Base-by-base conservation (phyloP, 2,329 filamentous ascomycete genomes). In the Alternaria sp. region DNA sequence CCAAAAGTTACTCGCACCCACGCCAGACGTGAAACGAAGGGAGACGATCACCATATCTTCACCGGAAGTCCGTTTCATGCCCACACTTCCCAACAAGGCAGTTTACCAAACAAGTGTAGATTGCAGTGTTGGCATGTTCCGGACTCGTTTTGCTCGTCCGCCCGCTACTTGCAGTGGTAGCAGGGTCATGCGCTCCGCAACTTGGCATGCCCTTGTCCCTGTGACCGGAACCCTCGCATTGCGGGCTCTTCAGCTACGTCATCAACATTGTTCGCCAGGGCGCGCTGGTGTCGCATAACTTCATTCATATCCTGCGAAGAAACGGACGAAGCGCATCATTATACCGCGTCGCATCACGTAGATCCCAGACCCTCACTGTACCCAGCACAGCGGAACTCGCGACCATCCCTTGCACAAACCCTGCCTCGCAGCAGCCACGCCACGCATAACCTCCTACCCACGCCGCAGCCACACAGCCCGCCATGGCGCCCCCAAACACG, bases 401-500 rank as follows among this genome's bases (percentile, higher is more conserved):
- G 26, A 51, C 19, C 26, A 47, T 25, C 26, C 25, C 23, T 59
- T 54, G 15, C 26, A 23, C 26, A 11, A 13, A 54, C 23, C 13
- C 13, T 23, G 12, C 55, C n/a, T 15, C 15, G 26, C 25, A 13
- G 46, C 8, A 26, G n/a, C 12, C n/a, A 26, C 44, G 13, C 30
- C 19, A 40, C 32, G 32, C 32, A 36, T 36, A 36, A n/a, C 40
- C 57, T 21, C 26, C 57, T n/a, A 40, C 26, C 54, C 44, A 36
- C 15, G 15, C 54, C 40, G 13, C 58, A 64, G n/a, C 13, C 50
- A 26, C 46, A 36, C 21, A 62, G 28, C 25, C 21, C 58, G 28
- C 25, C 28, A 71, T 71, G 68, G 60, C 66, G 6, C 69, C 67
- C 7, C 69, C 63, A 3, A 65, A 68, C 21, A 86, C 92, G 28